Evolutionary conservation across 305 asterid species (phyloP), one percentile per base, ranked within the genome.

Genomic region (Ajuga reptans): DNA sequence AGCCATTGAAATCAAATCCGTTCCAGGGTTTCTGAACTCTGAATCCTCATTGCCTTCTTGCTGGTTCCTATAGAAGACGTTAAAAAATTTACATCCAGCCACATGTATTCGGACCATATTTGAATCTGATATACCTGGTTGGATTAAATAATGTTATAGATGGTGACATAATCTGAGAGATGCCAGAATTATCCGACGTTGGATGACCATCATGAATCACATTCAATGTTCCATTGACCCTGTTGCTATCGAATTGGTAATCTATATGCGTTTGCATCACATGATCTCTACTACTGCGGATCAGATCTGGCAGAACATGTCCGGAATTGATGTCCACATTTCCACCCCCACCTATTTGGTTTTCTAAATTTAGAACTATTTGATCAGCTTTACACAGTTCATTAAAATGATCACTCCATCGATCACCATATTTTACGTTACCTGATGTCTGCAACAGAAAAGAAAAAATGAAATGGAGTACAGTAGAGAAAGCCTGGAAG

Each of bases 391-490:
- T 55, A 16, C 70, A 67, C 37, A 78, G 74, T 72, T 64, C 84
- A 68, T 69, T 77, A 74, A 74, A 80, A 80, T 71, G 79, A 46
- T 61, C 85, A 66, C 71, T 87, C 85, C 74, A 84, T 66, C 53
- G 84, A 80, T 78, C 84, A 58, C 74, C 79, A 81, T 75, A 74
- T 66, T 73, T 81, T 66, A 63, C 75, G 62, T 84, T 80, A 71
- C 81, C 88, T 72, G 85, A 83, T 84, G 84, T 89, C 98, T 92
- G 91, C 83, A 66, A 16, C 27, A 41, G 36, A 31, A 63, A 36
- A 37, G 34, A 49, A 58, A 33, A 60, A 56, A 36, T 31, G 29
- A 60, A 55, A 41, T 27, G 55, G 37, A 62, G 45, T 49, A 42
- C 9, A 39, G 56, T 16, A 62, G 49, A 24, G 39, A n/a, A 15